phyloP scores from a whole-genome alignment of 495 filamentous ascomycete genomes.

The Zalerion maritima region DNA sequence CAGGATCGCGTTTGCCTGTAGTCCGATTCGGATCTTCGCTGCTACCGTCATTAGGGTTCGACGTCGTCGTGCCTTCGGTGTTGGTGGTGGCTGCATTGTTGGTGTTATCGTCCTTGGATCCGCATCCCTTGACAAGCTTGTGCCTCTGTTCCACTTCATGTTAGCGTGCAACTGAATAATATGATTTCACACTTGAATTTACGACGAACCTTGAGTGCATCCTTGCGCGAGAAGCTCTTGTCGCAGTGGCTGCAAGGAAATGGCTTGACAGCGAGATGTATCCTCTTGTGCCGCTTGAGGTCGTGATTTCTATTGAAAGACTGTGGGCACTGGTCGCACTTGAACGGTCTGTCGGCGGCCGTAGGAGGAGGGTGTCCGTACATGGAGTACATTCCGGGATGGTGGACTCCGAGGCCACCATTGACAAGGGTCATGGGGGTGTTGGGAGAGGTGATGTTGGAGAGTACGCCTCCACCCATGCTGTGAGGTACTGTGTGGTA shows the following conservation, averaged over 20 bases:
- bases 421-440: slow-evolving; percentile 43
- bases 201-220: slow-evolving; percentile 74
- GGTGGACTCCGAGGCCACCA: slow-evolving; percentile 20
- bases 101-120: slow-evolving; percentile 33
- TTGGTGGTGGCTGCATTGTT: slow-evolving; percentile 8
- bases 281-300: slow-evolving; percentile 86
- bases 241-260: slow-evolving; percentile 86
- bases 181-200: too few species aligned
- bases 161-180: slow-evolving; percentile 4
- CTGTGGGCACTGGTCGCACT: slow-evolving; percentile 82
- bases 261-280: slow-evolving; percentile 90
- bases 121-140: slow-evolving; percentile 87
- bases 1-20: too few species aligned
- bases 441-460: slow-evolving; percentile 43
- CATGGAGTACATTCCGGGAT: slow-evolving; percentile 1
- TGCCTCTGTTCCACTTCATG: slow-evolving; percentile 49
- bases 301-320: slow-evolving; percentile 97
- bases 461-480: slow-evolving; percentile 20
- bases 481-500: slow-evolving; percentile 21
- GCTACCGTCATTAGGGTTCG: slow-evolving; percentile 1
- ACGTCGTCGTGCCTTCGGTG: slow-evolving; percentile 9
- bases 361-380: slow-evolving; percentile 25
- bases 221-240: slow-evolving; percentile 93
- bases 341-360: slow-evolving; percentile 70
- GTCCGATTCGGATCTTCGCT: slow-evolving; percentile 4